These are phyloP conservation scores for Clarkia xantiana DNA, from an alignment of 345 rosid species.

Conservation along the genomic window DNA sequence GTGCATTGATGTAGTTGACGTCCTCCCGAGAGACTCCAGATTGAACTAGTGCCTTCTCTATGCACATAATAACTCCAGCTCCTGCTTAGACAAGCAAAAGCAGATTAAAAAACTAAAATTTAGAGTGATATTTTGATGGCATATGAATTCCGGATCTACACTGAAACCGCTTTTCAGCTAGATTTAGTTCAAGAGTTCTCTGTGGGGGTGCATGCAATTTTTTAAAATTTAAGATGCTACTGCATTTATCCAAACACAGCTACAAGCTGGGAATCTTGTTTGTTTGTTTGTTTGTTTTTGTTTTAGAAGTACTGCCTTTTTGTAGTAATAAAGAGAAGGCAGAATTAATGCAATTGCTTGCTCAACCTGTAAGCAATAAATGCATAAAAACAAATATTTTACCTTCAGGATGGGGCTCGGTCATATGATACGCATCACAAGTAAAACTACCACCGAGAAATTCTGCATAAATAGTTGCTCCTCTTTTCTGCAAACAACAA, in stretches of 20 bases:
- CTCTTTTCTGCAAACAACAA: conserved; percentile 27
- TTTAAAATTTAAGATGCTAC: no score
- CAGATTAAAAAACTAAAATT: background rate
- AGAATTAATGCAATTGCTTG: no score
- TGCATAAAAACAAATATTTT: background rate
- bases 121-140: background rate
- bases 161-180: no score
- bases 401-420: conserved; percentile 44
- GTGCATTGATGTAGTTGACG: conserved; percentile 49
- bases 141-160: background rate
- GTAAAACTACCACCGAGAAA: conserved; percentile 49
- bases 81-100: conserved; percentile 15
- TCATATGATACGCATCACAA: conserved; percentile 39
- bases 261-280: no score
- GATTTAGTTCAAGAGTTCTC: no score
- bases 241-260: no score
- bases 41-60: conserved; percentile 36
- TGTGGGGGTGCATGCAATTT: no score
- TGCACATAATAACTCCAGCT: conserved; percentile 32
- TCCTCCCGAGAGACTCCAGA: conserved; percentile 38
- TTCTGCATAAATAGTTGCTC: conserved; percentile 43
- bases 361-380: no score
- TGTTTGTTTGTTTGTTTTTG: no score
- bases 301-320: no score
- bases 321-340: no score